Conservation (phyloP, 2,329 filamentous ascomycete species). For the Calonectria pauciramosa region DNA sequence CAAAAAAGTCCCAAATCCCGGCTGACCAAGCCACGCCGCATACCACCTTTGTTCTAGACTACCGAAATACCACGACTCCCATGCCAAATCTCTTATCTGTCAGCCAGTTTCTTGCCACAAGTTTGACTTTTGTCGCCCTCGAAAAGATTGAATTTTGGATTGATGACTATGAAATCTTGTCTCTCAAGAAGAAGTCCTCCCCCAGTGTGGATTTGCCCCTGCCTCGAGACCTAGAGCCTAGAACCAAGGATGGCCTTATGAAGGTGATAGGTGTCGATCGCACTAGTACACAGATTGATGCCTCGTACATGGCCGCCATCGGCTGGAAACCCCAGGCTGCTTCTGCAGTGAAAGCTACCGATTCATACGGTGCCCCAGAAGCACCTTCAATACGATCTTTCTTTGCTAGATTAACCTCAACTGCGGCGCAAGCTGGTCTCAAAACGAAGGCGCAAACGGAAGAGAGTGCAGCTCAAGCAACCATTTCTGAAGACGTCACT, state of each 20-base stretch:
- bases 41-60: slow-evolving; percentile 95
- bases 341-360: slow-evolving; percentile 57
- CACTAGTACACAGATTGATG: slow-evolving; percentile 93
- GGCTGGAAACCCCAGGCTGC: slow-evolving; percentile 79
- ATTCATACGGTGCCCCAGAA: slow-evolving; percentile 63
- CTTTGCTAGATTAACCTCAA: slow-evolving; percentile 81
- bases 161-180: slow-evolving; percentile 86
- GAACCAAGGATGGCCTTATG: slow-evolving; percentile 91
- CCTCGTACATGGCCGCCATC: slow-evolving; percentile 87
- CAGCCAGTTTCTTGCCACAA: slow-evolving; percentile 93
- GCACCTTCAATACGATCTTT: slow-evolving; percentile 80
- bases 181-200: slow-evolving; percentile 86
- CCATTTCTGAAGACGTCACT: slow-evolving; percentile 79
- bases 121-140: slow-evolving; percentile 93
- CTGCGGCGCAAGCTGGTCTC: slow-evolving; percentile 62
- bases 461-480: slow-evolving; percentile 73
- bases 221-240: slow-evolving; percentile 83
- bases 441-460: slow-evolving; percentile 72
- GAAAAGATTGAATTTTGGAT: slow-evolving; percentile 91
- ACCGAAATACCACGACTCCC: slow-evolving; percentile 88
- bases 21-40: slow-evolving; percentile 75
- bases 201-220: slow-evolving; percentile 80
- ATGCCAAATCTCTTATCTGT: slow-evolving; percentile 88
- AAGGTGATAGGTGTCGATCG: slow-evolving; percentile 84
- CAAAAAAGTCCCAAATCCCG: slow-evolving; percentile 83